These are phyloP conservation scores for Monosporascus sp. DNA, from an alignment of 2,329 filamentous ascomycete genomes.

Conservation along the genomic window DNA sequence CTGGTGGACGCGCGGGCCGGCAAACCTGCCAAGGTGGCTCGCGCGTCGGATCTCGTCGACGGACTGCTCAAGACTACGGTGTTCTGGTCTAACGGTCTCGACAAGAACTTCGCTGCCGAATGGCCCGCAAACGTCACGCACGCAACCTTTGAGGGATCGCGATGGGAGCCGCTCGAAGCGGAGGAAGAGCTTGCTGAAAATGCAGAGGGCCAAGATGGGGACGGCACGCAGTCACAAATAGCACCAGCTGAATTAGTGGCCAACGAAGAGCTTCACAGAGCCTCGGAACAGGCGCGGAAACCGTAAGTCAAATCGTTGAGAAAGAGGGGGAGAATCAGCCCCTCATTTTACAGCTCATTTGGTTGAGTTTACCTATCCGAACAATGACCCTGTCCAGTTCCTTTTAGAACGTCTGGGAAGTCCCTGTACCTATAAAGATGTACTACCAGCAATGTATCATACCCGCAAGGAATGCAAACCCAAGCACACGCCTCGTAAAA, in stretches of 20 bases:
- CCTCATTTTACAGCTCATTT: slow-evolving; percentile 4
- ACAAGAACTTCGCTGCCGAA: slow-evolving; percentile 38
- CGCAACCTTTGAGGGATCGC: slow-evolving; percentile 25
- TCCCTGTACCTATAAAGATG: background rate
- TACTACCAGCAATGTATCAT: slow-evolving; percentile 15
- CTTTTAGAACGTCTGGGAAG: background rate
- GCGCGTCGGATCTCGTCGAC: background rate
- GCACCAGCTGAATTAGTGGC: slow-evolving; percentile 5
- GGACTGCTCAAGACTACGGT: slow-evolving; percentile 37
- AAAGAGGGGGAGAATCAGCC: background rate
- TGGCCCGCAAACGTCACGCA: slow-evolving; percentile 54
- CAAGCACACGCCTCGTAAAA: slow-evolving; percentile 1
- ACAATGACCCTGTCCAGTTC: background rate
- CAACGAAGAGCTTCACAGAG: slow-evolving; percentile 7
- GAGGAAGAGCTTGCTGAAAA: background rate
- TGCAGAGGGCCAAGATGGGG: background rate
- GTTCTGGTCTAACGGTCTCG: slow-evolving; percentile 45
- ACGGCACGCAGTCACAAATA: background rate
- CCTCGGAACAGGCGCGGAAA: slow-evolving; percentile 1
- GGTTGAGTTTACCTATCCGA: slow-evolving; percentile 7
- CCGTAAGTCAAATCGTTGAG: slow-evolving; percentile 1
- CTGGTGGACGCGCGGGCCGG: background rate
- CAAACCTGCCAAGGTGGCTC: background rate
- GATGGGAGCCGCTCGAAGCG: slow-evolving; percentile 1
- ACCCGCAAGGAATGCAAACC: slow-evolving; percentile 5